Evolutionary conservation across 2,329 filamentous ascomycete genomes (phyloP).

Genomic region (Akanthomyces dipterigenus): DNA sequence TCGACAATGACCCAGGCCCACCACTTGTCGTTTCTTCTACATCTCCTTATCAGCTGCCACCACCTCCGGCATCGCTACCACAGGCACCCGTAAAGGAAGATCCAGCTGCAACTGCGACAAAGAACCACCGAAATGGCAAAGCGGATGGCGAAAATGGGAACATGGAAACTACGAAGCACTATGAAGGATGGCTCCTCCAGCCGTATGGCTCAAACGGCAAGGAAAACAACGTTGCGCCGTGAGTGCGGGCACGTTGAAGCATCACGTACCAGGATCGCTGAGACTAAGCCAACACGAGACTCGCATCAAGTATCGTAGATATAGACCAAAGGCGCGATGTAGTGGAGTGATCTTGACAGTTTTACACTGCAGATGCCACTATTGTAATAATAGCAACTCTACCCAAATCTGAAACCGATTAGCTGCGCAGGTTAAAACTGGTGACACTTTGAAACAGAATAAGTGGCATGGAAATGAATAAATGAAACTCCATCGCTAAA

Average conservation of each 20-base stretch:
- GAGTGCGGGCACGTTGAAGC: conserved; percentile 5
- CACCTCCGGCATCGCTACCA: conserved; percentile 32
- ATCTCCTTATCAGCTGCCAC: conserved; percentile 20
- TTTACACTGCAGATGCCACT: neutral
- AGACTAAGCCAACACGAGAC: neutral
- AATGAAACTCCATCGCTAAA: conserved; percentile 13
- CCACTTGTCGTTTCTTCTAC: conserved; percentile 10
- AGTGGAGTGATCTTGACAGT: neutral
- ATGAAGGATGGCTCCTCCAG: conserved; percentile 31
- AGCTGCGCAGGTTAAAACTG: neutral
- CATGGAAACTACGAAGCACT: conserved; percentile 26
- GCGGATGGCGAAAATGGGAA: conserved; percentile 9
- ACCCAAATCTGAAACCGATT: neutral
- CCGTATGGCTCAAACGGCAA: conserved; percentile 27
- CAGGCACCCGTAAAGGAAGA: conserved; percentile 29
- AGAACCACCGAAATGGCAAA: neutral
- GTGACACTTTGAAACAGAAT: neutral
- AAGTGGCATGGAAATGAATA: neutral
- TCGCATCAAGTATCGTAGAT: neutral
- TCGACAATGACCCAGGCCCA: conserved; percentile 20
- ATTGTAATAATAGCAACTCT: neutral
- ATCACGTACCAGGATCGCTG: neutral
- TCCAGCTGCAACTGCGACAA: conserved; percentile 11
- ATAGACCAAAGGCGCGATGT: neutral
- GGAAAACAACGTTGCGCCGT: conserved; percentile 1